A percentile compares a stretch with the other conserved stretches of the same genome.
Conservation (phyloP, 75 land plant genomes). For the Pinus albicaulis region DNA sequence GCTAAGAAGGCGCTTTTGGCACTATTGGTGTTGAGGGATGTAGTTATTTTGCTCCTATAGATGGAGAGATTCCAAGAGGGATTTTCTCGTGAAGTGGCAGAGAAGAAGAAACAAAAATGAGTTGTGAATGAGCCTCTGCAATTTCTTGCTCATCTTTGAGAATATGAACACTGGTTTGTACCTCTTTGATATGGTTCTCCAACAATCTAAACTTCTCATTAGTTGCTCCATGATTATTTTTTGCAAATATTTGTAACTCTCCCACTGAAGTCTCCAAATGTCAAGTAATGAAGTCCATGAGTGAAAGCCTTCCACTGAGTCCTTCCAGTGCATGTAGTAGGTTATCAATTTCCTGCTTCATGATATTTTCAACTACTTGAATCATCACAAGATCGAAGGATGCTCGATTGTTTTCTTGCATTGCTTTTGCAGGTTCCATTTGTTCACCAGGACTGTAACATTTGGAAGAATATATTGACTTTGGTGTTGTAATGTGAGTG, state of each 20-base stretch:
- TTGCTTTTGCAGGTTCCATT: constrained; percentile 25
- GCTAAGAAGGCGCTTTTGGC: no score
- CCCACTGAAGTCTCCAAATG: constrained; percentile 26
- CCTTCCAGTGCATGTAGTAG: constrained; percentile 32
- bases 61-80: no score
- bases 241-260: constrained; percentile 14
- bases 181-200: constrained; percentile 83
- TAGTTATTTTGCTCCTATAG: no score
- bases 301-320: constrained; percentile 34
- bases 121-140: no score
- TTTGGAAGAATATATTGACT: no score
- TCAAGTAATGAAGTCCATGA: constrained; percentile 31
- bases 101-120: no score
- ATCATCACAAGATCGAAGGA: constrained; percentile 21
- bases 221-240: constrained; percentile 27
- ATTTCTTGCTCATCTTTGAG: no score
- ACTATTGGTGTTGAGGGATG: no score
- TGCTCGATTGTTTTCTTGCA: constrained; percentile 24
- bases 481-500: no score
- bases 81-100: no score
- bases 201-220: constrained; percentile 34
- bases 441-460: constrained; percentile 4
- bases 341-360: constrained; percentile 36
- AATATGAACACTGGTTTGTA: neutral
- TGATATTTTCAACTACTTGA: constrained; percentile 27